Percentiles rank a stretch among this genome's conserved stretches.
Conservation (phyloP, 2,329 filamentous ascomycete genomes). For the Phoma sp. region DNA sequence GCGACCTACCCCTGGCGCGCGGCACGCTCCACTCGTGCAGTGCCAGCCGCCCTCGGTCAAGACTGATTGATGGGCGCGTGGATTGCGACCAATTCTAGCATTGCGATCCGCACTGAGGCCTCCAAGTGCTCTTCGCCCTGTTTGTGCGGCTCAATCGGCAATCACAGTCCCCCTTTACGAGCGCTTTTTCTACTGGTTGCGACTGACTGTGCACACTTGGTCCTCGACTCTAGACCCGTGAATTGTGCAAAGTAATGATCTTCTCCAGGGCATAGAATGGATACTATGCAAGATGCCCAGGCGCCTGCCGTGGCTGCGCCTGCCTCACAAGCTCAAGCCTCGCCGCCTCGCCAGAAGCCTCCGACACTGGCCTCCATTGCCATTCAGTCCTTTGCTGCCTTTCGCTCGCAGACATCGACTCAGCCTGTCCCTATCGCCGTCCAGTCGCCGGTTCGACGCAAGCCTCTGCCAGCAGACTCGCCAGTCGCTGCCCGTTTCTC, state of each 20-base stretch:
- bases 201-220: conserved; percentile 25
- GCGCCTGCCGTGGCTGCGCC: conserved; percentile 30
- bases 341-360: conserved; percentile 40
- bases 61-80: conserved; percentile 26
- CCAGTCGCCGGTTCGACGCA: conserved; percentile 56
- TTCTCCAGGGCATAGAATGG: conserved; percentile 28
- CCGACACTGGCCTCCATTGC: conserved; percentile 49
- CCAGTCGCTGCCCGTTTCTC: conserved; percentile 54
- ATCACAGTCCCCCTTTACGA: conserved; percentile 37
- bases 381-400: conserved; percentile 52
- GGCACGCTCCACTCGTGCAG: conserved; percentile 29
- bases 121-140: conserved; percentile 29
- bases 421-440: conserved; percentile 45
- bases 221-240: conserved; percentile 26
- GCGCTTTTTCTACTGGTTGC: conserved; percentile 26
- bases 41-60: conserved; percentile 30
- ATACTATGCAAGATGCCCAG: conserved; percentile 44
- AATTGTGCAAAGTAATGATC: conserved; percentile 48
- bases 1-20: conserved; percentile 25
- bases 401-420: conserved; percentile 51
- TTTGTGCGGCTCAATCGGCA: conserved; percentile 33
- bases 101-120: conserved; percentile 36
- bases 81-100: conserved; percentile 37
- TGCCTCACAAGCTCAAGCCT: conserved; percentile 25
- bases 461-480: conserved; percentile 60